Base-by-base conservation (phyloP, 2,329 filamentous ascomycete species). In the Colletotrichum orbiculare region DNA sequence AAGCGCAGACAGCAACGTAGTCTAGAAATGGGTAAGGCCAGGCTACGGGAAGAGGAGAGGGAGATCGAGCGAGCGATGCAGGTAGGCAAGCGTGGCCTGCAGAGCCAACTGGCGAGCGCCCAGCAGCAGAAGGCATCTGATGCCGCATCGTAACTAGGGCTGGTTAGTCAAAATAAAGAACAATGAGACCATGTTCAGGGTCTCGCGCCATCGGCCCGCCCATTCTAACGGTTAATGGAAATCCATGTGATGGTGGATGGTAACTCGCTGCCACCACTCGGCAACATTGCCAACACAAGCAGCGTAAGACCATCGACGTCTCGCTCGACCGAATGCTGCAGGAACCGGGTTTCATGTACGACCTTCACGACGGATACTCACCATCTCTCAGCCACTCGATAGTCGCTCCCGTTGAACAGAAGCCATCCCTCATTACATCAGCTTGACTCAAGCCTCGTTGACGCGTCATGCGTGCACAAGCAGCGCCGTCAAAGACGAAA, bases 11-110 rank as follows among this genome's bases (percentile, higher is more conserved):
- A 90, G 67, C 82, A 86, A 69, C 82, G 85, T 62, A 86, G 87
- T 53, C 74, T 91, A 10, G 84, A 85, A 39, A 83, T 82, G 48
- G 88, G 88, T 17, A 89, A 86, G 70, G 87, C 87, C 0, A 77
- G 84, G 48, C 71, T 93, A 54, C 79, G 87, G 41, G 89, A 91
- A 62, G 89, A 89, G 69, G 90, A 93, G 76, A 81, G 83, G 68
- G 89, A 92, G 72, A 77, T 93, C 60, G 85, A 91, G 72, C 80
- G 82, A 67, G 91, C 91, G 1, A 90, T 92, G 88, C 84, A 84
- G 64, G 84, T 93, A 11, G 84, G 85, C 0, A 92, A 90, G 75
- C 86, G 83, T 65, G 91, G 90, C 0, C 67, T 93, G 69, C 85
- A 87, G 71, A 85, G 83, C 33, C 89, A 92, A 73, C 72, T 92